Percentiles rank a stretch among this genome's conserved stretches.
phyloP scores from a whole-genome alignment of 1,284 basidiomycete species.

The Heterobasidion occidentale region DNA sequence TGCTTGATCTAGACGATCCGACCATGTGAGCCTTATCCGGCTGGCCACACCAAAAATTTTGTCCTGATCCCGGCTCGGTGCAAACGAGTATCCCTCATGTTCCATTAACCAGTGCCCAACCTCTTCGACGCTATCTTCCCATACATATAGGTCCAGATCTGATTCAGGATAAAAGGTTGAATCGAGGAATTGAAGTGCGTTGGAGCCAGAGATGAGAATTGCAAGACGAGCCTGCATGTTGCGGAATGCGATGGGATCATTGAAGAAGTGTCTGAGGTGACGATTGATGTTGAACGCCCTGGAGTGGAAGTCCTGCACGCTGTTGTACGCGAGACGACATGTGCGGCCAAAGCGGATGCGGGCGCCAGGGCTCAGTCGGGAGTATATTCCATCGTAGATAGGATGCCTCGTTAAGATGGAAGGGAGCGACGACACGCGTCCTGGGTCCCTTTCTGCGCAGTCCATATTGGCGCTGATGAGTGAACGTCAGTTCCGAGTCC shows the following conservation, averaged over 20 bases:
- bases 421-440: no score
- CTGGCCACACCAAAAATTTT: no score
- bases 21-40: no score
- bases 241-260: slow-evolving; percentile 30
- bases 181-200: slow-evolving; percentile 41
- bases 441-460: no score
- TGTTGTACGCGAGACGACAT: not conserved
- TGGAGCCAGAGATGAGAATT: slow-evolving; percentile 40
- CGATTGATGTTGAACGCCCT: slow-evolving; percentile 18
- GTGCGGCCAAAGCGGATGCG: not conserved
- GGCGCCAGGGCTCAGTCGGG: not conserved
- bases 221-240: slow-evolving; percentile 33
- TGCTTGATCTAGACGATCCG: no score
- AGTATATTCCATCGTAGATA: not conserved
- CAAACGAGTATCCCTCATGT: not conserved
- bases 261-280: slow-evolving; percentile 17
- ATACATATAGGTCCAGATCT: slow-evolving; percentile 41
- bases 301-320: not conserved
- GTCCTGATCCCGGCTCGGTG: not conserved
- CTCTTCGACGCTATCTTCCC: slow-evolving; percentile 10
- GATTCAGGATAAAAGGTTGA: slow-evolving; percentile 32
- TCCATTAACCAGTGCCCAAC: slow-evolving; percentile 9
- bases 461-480: no score
- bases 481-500: no score
- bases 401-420: not conserved